Conservation (phyloP, 495 filamentous ascomycete genomes). For the Penicillium canescens region DNA sequence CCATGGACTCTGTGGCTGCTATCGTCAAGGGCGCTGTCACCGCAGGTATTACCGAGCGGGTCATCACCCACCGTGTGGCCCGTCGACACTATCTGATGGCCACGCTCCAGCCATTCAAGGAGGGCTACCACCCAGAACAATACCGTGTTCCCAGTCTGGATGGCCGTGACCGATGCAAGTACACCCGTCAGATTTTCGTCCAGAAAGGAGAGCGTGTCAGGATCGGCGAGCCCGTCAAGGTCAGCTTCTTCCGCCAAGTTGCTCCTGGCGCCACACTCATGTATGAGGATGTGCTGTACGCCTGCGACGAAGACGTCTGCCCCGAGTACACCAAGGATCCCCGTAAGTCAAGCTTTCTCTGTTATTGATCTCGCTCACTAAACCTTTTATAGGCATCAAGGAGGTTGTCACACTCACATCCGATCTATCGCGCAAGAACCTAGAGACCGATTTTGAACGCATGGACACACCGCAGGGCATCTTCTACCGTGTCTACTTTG, state of each 20-base stretch:
- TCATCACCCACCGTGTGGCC: constrained; percentile 96
- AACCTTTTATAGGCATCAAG: constrained; percentile 76
- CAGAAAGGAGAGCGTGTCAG: constrained; percentile 98
- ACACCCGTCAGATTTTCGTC: constrained; percentile 97
- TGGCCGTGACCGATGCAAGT: constrained; percentile 98
- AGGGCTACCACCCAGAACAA: constrained; percentile 96
- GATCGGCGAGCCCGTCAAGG: constrained; percentile 98
- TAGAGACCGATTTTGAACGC: constrained; percentile 98
- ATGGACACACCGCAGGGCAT: constrained; percentile 99
- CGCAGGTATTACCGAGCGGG: constrained; percentile 92
- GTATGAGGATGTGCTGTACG: constrained; percentile 99
- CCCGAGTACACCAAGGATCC: constrained; percentile 99
- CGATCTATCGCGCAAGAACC: constrained; percentile 94
- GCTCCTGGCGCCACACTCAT: constrained; percentile 96
- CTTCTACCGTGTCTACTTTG: constrained; percentile 86
- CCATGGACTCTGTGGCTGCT: constrained; percentile 80
- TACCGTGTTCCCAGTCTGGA: constrained; percentile 96
- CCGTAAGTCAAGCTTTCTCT: constrained; percentile 62
- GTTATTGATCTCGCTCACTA: background rate
- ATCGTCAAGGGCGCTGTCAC: constrained; percentile 83
- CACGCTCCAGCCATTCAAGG: constrained; percentile 97
- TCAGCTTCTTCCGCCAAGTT: constrained; percentile 97
- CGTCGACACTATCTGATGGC: constrained; percentile 99
- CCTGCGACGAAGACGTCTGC: constrained; percentile 96
- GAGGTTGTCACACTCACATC: constrained; percentile 98